Evolutionary conservation across 371 early-diverging fungal genomes (phyloP), one percentile per base, ranked within the genome.

Genomic region (Entomophthora muscae): DNA sequence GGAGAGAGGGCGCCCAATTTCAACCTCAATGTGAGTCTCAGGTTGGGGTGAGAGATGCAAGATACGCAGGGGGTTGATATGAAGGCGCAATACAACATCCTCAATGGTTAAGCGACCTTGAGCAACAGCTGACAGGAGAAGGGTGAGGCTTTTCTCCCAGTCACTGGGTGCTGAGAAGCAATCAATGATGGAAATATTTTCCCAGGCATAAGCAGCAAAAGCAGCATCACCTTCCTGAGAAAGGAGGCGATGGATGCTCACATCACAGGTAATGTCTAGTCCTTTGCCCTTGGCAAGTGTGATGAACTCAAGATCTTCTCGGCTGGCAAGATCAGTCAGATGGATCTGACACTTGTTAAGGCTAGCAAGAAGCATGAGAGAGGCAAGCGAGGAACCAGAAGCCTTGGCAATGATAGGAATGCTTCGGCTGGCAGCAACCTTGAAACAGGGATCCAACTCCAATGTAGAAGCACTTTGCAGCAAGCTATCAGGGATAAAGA

Each of bases 201-300:
- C 78, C 95, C 94, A 94, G 62, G 93, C 71, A 5, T 82, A 78
- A 23, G 79, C 74, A 62, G 85, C 82, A 32, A 84, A 81, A 3
- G 69, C 68, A 64, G 73, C 81, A 69, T 32, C 76, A 55, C 52
- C 71, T 65, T 31, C 24, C 65, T 65, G 63, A 12, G 71, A 71
- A 22, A 73, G 70, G 57, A 95, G 75, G 24, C 84, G 72, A 68
- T 86, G 84, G n/a, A 92, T 78, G 32, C 81, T 70, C 22, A 92
- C 92, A 69, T 95, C 98, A 75, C 93, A 97, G 21, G 93, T 91
- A 29, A 93, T 90, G 27, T 75, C 69, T n/a, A 92, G 75, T n/a
- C 89, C 91, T 70, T 87, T 88, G 58, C 89, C 83, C 77, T 93
- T 94, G 67, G 83, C 82, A 72, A 93, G 78, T 21, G 77, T 73